A percentile compares a stretch with the other conserved stretches of the same genome.
Conservation (phyloP, 164 flowering plant genomes). For the Buxus sempervirens region DNA sequence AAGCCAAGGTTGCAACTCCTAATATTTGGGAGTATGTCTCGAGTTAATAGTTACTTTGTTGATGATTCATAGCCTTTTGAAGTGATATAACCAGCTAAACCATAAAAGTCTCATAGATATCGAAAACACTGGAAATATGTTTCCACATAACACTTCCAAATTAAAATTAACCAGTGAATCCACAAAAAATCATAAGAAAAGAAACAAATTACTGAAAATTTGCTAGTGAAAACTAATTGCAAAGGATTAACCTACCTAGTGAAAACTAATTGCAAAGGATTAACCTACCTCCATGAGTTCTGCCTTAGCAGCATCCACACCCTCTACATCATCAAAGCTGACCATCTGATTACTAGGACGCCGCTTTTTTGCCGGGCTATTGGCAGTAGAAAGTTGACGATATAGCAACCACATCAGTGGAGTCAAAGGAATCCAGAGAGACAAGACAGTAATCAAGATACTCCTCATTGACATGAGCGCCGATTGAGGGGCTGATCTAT, state of each 20-base stretch:
- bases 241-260: too few relatives aligned
- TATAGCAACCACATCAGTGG: conserved; percentile 96
- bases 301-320: conserved; percentile 85
- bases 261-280: conserved; percentile 1
- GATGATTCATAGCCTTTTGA: not conserved
- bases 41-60: not conserved
- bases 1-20: not conserved
- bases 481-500: conserved; percentile 89
- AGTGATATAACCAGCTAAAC: not conserved
- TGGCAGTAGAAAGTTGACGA: conserved; percentile 79
- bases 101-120: not conserved
- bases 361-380: conserved; percentile 83
- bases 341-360: conserved; percentile 52
- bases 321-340: conserved; percentile 92
- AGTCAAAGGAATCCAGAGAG: conserved; percentile 86
- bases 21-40: not conserved
- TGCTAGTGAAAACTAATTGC: too few relatives aligned
- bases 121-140: too few relatives aligned
- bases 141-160: too few relatives aligned
- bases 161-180: too few relatives aligned
- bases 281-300: conserved; percentile 92
- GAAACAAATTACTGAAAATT: too few relatives aligned
- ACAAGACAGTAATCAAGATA: conserved; percentile 63
- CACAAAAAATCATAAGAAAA: too few relatives aligned
- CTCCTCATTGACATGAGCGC: conserved; percentile 52